Percentiles rank a stretch among this genome's conserved stretches.
These are phyloP conservation scores for Salix dunnii DNA, from an alignment of 345 rosid genomes.

Conservation along the genomic window DNA sequence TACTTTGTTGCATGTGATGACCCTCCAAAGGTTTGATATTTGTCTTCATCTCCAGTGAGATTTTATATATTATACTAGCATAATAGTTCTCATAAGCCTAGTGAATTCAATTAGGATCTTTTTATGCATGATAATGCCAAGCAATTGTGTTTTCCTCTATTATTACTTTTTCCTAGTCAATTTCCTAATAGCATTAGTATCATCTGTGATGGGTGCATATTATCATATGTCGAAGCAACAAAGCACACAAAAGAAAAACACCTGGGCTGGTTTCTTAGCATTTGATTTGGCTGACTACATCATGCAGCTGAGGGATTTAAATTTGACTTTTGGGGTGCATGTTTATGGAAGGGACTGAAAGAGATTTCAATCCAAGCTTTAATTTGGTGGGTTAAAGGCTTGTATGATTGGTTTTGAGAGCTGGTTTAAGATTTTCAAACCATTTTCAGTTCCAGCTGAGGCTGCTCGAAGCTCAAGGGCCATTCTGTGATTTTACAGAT, in stretches of 20 bases:
- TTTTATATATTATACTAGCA: background rate
- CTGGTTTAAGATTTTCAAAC: too few species aligned
- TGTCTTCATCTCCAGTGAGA: conserved; percentile 13
- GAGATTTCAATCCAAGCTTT: too few species aligned
- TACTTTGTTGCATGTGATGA: conserved; percentile 55
- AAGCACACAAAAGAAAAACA: background rate
- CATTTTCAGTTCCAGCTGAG: too few species aligned
- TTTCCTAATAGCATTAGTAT: background rate
- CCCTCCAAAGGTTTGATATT: conserved; percentile 77
- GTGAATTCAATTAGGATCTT: background rate
- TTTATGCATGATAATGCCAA: background rate
- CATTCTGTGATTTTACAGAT: too few species aligned
- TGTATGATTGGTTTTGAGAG: too few species aligned
- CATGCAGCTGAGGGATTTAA: too few species aligned
- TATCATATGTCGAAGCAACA: background rate
- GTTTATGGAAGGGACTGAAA: too few species aligned
- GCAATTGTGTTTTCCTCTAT: background rate
- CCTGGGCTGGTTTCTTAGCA: conserved; percentile 1
- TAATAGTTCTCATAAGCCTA: background rate
- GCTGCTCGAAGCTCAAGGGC: too few species aligned
- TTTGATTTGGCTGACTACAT: background rate
- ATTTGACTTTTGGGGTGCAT: too few species aligned
- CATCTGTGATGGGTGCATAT: background rate
- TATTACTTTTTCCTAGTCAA: background rate
- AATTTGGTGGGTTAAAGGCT: too few species aligned